phyloP scores from a whole-genome alignment of 2,329 filamentous ascomycete species.

The Alternaria alternata region DNA sequence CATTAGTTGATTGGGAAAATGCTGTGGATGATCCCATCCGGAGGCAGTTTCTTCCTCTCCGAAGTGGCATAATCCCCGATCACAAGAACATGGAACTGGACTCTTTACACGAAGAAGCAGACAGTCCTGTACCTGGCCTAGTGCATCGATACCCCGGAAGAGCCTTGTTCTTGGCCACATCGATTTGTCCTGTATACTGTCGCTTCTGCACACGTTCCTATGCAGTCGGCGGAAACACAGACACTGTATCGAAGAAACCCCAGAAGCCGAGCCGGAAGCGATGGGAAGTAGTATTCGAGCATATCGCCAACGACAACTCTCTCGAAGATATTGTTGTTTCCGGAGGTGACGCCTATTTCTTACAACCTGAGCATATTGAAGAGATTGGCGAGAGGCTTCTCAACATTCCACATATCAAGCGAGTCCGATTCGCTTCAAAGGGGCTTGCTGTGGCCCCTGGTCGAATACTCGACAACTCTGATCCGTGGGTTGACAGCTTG shows the following conservation, averaged over 20 bases:
- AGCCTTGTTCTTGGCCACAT: conserved; percentile 67
- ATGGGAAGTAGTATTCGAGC: conserved; percentile 66
- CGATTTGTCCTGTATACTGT: conserved; percentile 70
- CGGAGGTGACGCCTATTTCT: conserved; percentile 68
- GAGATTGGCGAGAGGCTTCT: conserved; percentile 64
- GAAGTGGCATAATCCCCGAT: conserved; percentile 62
- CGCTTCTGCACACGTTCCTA: conserved; percentile 69
- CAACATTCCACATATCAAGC: conserved; percentile 64
- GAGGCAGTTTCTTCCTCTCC: conserved; percentile 67
- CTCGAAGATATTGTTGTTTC: conserved; percentile 69
- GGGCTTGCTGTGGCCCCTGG: conserved; percentile 67
- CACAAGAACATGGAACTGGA: conserved; percentile 65
- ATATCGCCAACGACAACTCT: conserved; percentile 61
- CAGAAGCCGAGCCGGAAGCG: conserved; percentile 54
- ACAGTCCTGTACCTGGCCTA: conserved; percentile 65
- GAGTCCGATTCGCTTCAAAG: conserved; percentile 69
- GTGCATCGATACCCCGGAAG: conserved; percentile 72
- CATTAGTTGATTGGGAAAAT: conserved; percentile 66
- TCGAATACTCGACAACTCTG: conserved; percentile 61
- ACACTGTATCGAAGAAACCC: conserved; percentile 54
- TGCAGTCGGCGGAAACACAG: conserved; percentile 64
- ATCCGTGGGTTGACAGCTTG: conserved; percentile 64
- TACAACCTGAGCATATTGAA: conserved; percentile 61
- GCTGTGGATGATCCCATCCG: conserved; percentile 67
- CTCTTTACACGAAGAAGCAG: conserved; percentile 65